These are phyloP conservation scores for Ceratobasidium sp. DNA, from an alignment of 1,284 basidiomycete species.

Conservation along the genomic window DNA sequence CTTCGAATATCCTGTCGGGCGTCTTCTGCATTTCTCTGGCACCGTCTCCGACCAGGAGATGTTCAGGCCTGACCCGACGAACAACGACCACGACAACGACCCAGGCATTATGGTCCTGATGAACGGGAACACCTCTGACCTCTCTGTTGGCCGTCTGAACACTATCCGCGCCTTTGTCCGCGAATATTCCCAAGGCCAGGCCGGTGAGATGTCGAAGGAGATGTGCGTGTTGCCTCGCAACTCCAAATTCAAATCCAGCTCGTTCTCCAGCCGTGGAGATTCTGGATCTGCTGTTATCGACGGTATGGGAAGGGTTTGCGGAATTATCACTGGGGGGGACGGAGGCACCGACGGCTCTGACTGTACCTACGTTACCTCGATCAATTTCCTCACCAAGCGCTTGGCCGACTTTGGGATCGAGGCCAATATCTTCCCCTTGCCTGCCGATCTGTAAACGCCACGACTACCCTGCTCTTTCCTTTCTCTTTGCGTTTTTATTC, in stretches of 20 bases:
- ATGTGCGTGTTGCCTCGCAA: constrained; percentile 47
- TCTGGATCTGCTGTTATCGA: constrained; percentile 36
- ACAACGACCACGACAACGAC: constrained; percentile 37
- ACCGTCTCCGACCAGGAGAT: constrained; percentile 35
- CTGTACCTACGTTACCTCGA: constrained; percentile 7
- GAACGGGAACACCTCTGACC: constrained; percentile 33
- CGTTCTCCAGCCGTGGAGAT: constrained; percentile 32
- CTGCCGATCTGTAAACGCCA: constrained; percentile 31
- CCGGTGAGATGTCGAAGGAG: constrained; percentile 48
- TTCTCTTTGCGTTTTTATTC: too few relatives aligned
- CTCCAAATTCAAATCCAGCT: constrained; percentile 41
- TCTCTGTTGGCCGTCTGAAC: constrained; percentile 43
- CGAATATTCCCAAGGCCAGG: constrained; percentile 35
- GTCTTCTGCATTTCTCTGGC: constrained; percentile 23
- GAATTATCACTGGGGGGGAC: constrained; percentile 50
- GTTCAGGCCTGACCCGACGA: constrained; percentile 21
- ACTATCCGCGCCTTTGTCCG: constrained; percentile 35
- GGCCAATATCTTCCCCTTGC: constrained; percentile 47
- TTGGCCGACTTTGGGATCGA: constrained; percentile 40
- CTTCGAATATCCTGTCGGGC: constrained; percentile 33
- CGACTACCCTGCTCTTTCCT: too few relatives aligned
- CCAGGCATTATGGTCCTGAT: constrained; percentile 43
- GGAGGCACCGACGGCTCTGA: constrained; percentile 46
- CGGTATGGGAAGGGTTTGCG: constrained; percentile 45
- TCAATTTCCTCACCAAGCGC: constrained; percentile 37